Percentiles rank a stretch among this genome's conserved stretches.
Evolutionary conservation across 148 eudicot species (phyloP).

Genomic region (Spergularia bocconei): DNA sequence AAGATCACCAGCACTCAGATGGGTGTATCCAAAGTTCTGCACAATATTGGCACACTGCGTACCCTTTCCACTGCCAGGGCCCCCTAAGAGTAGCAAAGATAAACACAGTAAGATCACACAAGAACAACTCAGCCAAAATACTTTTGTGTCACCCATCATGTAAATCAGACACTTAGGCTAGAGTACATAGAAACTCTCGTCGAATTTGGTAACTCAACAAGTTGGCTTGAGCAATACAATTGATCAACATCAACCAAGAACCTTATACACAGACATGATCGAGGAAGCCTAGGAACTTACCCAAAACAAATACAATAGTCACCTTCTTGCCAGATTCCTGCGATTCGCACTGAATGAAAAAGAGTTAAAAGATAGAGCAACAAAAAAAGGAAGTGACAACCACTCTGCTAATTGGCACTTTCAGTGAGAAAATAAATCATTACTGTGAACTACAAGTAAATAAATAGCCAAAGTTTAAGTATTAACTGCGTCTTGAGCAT

Average conservation of each 20-base stretch:
- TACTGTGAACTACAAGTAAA: background rate
- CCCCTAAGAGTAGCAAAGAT: constrained; percentile 25
- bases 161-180: background rate
- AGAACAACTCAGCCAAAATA: background rate
- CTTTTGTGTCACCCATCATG: background rate
- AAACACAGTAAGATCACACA: background rate
- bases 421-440: background rate
- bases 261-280: background rate
- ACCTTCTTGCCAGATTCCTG: constrained; percentile 32
- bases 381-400: background rate
- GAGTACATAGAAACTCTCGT: background rate
- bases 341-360: background rate
- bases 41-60: constrained; percentile 43
- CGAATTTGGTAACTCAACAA: background rate
- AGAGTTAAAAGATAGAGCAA: background rate
- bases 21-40: constrained; percentile 42
- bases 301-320: constrained; percentile 31
- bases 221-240: background rate
- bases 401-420: background rate
- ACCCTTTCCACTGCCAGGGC: constrained; percentile 49
- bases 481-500: constrained; percentile 20
- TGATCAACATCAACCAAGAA: background rate
- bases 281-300: background rate
- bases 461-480: background rate
- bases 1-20: constrained; percentile 49